Evolutionary conservation across 768 basidiomycete genomes (phyloP).

Genomic region (Kondoa malvinella): DNA sequence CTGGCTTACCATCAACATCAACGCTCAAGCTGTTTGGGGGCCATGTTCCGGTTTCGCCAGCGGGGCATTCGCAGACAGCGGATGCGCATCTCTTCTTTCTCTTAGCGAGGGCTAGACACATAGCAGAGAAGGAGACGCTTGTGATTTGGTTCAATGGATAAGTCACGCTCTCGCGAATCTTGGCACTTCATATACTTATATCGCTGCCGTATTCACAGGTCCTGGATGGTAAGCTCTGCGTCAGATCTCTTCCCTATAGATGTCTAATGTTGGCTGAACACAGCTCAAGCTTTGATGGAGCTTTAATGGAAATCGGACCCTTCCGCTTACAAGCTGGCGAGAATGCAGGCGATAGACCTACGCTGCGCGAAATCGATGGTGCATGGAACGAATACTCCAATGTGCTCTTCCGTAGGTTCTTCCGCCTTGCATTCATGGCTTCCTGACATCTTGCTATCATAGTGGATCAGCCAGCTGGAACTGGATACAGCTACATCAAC

Average conservation of each 20-base stretch:
- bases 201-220: constrained; percentile 33
- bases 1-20: constrained; percentile 54
- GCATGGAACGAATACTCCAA: constrained; percentile 30
- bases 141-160: constrained; percentile 86
- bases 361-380: constrained; percentile 19
- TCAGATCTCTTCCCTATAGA: neutral
- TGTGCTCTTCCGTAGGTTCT: constrained; percentile 24
- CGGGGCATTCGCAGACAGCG: constrained; percentile 19
- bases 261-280: neutral
- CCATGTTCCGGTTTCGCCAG: constrained; percentile 42
- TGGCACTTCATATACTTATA: neutral
- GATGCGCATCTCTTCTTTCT: constrained; percentile 61
- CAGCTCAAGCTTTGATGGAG: constrained; percentile 41
- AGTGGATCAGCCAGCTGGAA: constrained; percentile 98
- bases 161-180: neutral
- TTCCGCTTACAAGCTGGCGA: constrained; percentile 6
- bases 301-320: constrained; percentile 26
- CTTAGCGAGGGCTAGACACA: constrained; percentile 66
- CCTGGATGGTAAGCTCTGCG: constrained; percentile 51
- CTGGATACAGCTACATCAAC: constrained; percentile 76
- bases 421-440: neutral
- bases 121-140: constrained; percentile 70
- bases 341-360: constrained; percentile 7
- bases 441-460: neutral
- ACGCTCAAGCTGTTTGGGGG: constrained; percentile 66